Base-by-base conservation (phyloP, 2,329 filamentous ascomycete genomes). In the Arthrobotrys sinensis region DNA sequence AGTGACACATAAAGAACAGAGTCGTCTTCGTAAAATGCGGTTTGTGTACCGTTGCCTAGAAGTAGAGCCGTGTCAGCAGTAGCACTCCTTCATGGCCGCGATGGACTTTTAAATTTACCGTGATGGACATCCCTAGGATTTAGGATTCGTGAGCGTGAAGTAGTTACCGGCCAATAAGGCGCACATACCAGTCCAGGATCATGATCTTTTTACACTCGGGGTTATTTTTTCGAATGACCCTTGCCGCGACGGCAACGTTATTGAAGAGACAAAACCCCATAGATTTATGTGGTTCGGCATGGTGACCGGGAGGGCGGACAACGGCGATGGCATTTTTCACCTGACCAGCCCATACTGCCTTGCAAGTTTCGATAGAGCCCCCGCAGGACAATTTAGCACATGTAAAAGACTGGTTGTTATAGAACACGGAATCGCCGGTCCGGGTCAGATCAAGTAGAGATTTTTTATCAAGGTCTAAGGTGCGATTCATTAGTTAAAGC, bases 211-310 rank as follows among this genome's bases (percentile, higher is more conserved):
- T 90, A 83, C 95, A 97, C 2, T 95, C 89, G 0, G 92, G 92
- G 81, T 92, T 96, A 76, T 94, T 90, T 66, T 88, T 86, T 83
- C 97, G 94, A 83, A 94, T 97, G 11, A 94, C 92, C 76, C 90
- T 91, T n/a, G 94, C 91, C 0, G 94, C 95, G 75, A 99, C 92
- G 19, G 93, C 94, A 2, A 98, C 96, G 82, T 99, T 99, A 86
- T 99, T 97, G 86, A 98, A 98, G 76, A 98, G 89, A 84, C 96
- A 99, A 83, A 99, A 79, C 0, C 96, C 96, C 88, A 97, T 96
- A 0, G 95, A 89, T 40, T 90, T 87, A 82, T 96, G 89, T 73
- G 90, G 91, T 83, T 99, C 96, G 0, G 96, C 96, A 84, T 99
- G 96, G 82, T 99, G 96, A 0, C 96, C 96, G 0, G 96, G 96